Conservation (phyloP, 441 rosid genomes). For the Erysimum pusillum region DNA sequence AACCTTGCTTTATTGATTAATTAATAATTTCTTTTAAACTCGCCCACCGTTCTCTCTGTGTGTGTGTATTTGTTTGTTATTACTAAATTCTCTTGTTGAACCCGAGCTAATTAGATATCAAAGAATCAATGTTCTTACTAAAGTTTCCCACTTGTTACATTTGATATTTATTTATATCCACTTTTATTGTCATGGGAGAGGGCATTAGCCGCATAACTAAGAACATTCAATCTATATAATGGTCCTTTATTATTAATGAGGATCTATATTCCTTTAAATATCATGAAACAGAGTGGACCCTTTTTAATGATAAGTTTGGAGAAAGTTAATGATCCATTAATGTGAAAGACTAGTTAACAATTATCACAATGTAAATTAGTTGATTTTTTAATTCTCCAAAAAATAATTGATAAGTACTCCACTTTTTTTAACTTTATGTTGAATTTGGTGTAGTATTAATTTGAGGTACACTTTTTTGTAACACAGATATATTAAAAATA, state of each 20-base stretch:
- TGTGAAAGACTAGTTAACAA: constrained; percentile 18
- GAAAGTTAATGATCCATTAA: constrained; percentile 30
- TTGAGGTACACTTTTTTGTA: not conserved
- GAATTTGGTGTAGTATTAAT: not conserved
- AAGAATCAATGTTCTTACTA: constrained; percentile 29
- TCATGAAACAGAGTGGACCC: constrained; percentile 32
- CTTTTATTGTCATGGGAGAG: constrained; percentile 17
- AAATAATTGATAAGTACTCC: not conserved
- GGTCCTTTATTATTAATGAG: constrained; percentile 1
- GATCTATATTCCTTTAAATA: constrained; percentile 16
- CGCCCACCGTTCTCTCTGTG: not conserved
- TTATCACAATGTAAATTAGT: constrained; percentile 17
- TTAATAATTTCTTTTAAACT: constrained; percentile 5
- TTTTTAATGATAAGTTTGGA: constrained; percentile 29
- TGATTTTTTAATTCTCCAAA: not conserved
- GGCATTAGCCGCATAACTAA: constrained; percentile 34
- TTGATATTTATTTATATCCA: constrained; percentile 20
- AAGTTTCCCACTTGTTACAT: constrained; percentile 35
- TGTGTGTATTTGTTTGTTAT: not conserved
- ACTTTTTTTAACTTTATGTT: not conserved
- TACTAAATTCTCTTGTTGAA: constrained; percentile 3
- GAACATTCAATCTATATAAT: constrained; percentile 32
- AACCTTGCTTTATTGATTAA: constrained; percentile 26
- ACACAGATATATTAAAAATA: not conserved
- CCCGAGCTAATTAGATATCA: constrained; percentile 25